Evolutionary conservation across 495 filamentous ascomycete genomes (phyloP).

Genomic region (Penicillium pancosmium): DNA sequence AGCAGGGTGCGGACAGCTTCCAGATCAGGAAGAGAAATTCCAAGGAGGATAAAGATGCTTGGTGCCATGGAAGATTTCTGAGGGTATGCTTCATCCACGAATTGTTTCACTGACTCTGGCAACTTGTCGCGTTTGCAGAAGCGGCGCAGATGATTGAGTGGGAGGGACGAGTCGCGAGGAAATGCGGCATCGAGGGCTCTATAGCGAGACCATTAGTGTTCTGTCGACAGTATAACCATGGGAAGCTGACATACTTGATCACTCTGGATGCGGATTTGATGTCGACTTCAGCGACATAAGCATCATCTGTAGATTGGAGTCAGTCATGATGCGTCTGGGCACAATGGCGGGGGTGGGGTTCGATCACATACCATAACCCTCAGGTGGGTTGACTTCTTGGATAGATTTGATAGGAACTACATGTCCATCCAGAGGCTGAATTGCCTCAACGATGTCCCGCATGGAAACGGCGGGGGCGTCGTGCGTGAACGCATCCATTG

Average conservation of each 20-base stretch:
- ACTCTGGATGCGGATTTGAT: constrained; percentile 49
- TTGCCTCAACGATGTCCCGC: constrained; percentile 20
- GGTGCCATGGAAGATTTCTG: constrained; percentile 8
- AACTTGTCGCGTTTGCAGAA: constrained; percentile 56
- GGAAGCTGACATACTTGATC: constrained; percentile 41
- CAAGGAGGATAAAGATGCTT: constrained; percentile 44
- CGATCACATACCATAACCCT: constrained; percentile 41
- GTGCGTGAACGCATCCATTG: no score
- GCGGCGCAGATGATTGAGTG: constrained; percentile 78
- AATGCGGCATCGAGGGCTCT: constrained; percentile 50
- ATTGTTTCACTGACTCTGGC: background rate
- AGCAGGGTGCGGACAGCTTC: constrained; percentile 34
- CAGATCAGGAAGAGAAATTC: constrained; percentile 37
- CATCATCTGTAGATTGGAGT: constrained; percentile 31
- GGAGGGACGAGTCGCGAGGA: constrained; percentile 58
- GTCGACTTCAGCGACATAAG: constrained; percentile 47
- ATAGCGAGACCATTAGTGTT: background rate
- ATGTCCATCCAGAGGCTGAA: constrained; percentile 36
- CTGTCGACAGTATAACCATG: background rate
- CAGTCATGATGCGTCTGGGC: background rate
- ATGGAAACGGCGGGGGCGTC: background rate
- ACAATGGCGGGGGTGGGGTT: background rate
- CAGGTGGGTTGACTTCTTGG: constrained; percentile 42
- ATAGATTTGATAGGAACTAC: constrained; percentile 42
- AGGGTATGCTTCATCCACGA: background rate